These are phyloP conservation scores for Fusarium solani-melongenae DNA, from an alignment of 2,329 filamentous ascomycete genomes.

Conservation along the genomic window DNA sequence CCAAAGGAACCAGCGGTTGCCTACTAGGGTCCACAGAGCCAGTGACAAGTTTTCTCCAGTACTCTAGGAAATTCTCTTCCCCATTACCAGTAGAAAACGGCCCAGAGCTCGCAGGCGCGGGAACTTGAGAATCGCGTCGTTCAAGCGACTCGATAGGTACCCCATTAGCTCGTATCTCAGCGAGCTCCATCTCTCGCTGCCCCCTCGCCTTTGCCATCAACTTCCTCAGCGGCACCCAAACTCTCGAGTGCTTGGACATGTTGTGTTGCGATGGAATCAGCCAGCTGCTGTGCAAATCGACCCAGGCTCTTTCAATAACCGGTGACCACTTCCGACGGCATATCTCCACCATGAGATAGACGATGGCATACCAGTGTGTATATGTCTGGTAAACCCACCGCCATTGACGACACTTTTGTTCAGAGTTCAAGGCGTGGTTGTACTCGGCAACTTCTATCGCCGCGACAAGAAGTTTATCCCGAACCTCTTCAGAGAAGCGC, in stretches of 20 bases:
- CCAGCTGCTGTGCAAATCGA: slow-evolving; percentile 57
- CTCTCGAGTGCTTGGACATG: slow-evolving; percentile 44
- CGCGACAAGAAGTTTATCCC: slow-evolving; percentile 59
- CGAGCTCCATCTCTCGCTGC: slow-evolving; percentile 52
- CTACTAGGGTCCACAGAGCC: not conserved
- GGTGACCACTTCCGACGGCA: slow-evolving; percentile 59
- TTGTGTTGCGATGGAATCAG: slow-evolving; percentile 45
- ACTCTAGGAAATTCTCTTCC: slow-evolving; percentile 8
- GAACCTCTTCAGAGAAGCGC: slow-evolving; percentile 51
- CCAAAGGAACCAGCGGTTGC: not conserved
- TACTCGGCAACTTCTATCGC: slow-evolving; percentile 68
- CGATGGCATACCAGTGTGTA: slow-evolving; percentile 69
- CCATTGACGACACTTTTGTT: slow-evolving; percentile 61
- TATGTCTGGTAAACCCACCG: slow-evolving; percentile 70
- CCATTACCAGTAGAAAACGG: slow-evolving; percentile 18
- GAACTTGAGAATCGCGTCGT: slow-evolving; percentile 40
- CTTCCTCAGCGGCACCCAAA: slow-evolving; percentile 56
- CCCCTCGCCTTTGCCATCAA: slow-evolving; percentile 52
- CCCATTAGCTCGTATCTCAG: slow-evolving; percentile 45
- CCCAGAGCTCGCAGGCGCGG: slow-evolving; percentile 45
- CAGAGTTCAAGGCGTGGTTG: slow-evolving; percentile 63
- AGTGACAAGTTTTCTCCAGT: slow-evolving; percentile 28
- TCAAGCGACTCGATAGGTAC: slow-evolving; percentile 43
- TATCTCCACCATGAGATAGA: slow-evolving; percentile 65
- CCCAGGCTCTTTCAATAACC: slow-evolving; percentile 59